Percentiles rank a stretch among this genome's conserved stretches.
These are phyloP conservation scores for Tetraselmis striata DNA, from an alignment of 139 green algal genomes.

Conservation along the genomic window DNA sequence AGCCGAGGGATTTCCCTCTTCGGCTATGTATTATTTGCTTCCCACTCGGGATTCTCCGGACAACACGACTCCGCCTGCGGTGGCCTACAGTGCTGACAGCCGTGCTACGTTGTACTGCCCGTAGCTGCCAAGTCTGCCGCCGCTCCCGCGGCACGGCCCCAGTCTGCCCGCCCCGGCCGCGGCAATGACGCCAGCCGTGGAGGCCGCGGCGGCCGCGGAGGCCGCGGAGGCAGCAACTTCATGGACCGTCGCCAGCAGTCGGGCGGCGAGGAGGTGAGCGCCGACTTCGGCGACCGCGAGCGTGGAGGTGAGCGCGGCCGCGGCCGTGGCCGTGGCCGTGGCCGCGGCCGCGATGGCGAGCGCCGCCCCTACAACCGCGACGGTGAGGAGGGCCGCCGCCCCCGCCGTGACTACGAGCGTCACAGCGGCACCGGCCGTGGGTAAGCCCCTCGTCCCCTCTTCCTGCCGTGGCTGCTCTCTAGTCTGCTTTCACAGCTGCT, in stretches of 20 bases:
- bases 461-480: too few relatives aligned
- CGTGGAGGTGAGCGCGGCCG: neutral
- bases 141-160: too few relatives aligned
- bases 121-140: neutral
- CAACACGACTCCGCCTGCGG: too few relatives aligned
- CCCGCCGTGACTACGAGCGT: neutral
- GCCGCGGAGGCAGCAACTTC: neutral
- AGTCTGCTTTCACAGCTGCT: too few relatives aligned
- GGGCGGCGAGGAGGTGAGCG: neutral
- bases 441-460: too few relatives aligned
- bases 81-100: too few relatives aligned
- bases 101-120: too few relatives aligned
- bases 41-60: too few relatives aligned
- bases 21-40: too few relatives aligned
- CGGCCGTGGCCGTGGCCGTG: neutral
- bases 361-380: neutral
- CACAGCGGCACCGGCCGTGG: neutral
- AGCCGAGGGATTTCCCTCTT: too few relatives aligned
- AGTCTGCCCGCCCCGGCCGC: neutral
- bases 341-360: neutral
- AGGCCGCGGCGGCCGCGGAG: too few relatives aligned
- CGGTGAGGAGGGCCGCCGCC: neutral
- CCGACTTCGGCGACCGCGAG: neutral
- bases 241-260: neutral
- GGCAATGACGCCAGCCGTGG: neutral